Base-by-base conservation (phyloP, 345 rosid species). In the Citrus australasica region DNA sequence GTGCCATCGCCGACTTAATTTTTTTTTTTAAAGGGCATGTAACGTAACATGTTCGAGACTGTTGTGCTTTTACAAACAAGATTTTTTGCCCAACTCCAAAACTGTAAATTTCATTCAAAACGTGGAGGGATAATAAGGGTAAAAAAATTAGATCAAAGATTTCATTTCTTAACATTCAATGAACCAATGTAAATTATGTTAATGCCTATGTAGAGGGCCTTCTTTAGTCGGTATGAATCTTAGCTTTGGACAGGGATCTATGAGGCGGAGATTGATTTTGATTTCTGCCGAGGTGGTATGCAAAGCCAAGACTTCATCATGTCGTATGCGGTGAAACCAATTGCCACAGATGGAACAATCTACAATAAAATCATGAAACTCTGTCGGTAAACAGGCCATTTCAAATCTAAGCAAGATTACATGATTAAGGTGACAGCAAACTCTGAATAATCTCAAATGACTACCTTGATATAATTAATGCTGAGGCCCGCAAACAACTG, bases 271-370 rank as follows among this genome's bases (percentile, higher is more conserved):
- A 71, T 27, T 10, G 85, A 66, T 61, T 69, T 78, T 8, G 85
- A 71, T 73, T 91, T 91, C 84, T 86, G 92, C 38, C 98, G 87
- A 1, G 97, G 93, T 16, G 99, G 97, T 38, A 92, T 92, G 30
- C 82, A 89, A 75, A 96, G 90, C 98, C 98, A 96, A 28, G 80
- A 67, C 88, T 94, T 96, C 97, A 96, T 93, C 78, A 67, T 76
- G 83, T 96, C 98, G 67, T 96, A 96, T 21, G 89, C 97, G 0
- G 98, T 80, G 87, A 96, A 96, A 76, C 99, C 99, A 78, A 94
- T 90, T 0, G 99, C 99, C 69, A 95, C 99, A 2, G 98, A 95
- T 53, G 97, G 98, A 77, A 95, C 98, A 82, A 95, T 92, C 99
- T 95, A 76, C 69, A 78, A 14, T 22, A 53, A 40, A 61, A 55